Base-by-base conservation (phyloP, 2,329 filamentous ascomycete species). In the Fusarium sp. region DNA sequence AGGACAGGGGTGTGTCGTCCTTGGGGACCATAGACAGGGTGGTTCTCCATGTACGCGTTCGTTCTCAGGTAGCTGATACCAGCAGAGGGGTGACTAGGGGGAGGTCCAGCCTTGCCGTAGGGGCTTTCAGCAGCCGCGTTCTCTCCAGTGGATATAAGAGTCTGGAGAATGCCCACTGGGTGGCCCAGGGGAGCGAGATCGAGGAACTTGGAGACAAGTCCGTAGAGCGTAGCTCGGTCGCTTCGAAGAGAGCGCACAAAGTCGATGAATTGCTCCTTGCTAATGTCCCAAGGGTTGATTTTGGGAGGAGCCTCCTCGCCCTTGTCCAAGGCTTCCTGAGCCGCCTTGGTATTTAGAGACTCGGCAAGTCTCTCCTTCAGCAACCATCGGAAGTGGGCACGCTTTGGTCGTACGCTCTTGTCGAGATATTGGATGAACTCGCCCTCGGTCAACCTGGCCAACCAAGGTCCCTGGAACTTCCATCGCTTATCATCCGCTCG, bases 381-480 rank as follows among this genome's bases (percentile, higher is more conserved):
- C 62, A 86, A 86, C 20, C 79, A 68, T 50, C 83, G 83, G 77
- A 91, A 91, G 65, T 86, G 82, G 6, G 78, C 57, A 60, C 87
- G 86, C 65, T 80, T 83, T 13, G 80, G 82, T 54, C 84, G 83
- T 40, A 91, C 86, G 20, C 81, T 79, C 71, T 83, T 87, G 55
- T 81, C 76, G 11, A 91, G 63, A 72, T 87, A 91, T 27, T 77
- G 75, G 25, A 84, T 79, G 74, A 91, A 90, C 13, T 87, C 83
- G 16, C 88, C 88, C 65, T 89, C 83, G 4, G 82, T 84, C 81
- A 90, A 84, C 44, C 86, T 86, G 33, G 87, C 88, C 33, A 91
- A 81, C 88, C 88, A 91, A 3, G 89, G 89, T 0, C 89, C 89
- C 25, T 80, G 79, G 69, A 90, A 91, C 75, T 88, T 90, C 89